Percentiles rank a stretch among this genome's conserved stretches.
phyloP scores from a whole-genome alignment of 495 filamentous ascomycete genomes.

The Podospora pseudoanserina region DNA sequence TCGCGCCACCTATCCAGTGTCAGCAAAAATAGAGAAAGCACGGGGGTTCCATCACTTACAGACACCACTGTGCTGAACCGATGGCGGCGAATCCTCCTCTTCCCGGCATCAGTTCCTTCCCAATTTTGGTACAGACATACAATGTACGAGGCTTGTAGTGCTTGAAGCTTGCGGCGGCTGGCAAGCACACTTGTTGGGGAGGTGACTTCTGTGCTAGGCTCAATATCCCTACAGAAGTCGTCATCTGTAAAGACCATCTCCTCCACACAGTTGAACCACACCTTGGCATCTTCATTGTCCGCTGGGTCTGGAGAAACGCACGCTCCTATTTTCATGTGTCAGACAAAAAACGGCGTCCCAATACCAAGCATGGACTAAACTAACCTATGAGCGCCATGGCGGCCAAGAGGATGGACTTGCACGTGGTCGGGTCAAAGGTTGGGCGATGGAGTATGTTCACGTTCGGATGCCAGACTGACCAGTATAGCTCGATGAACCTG shows the following conservation, averaged over 20 bases:
- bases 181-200: conserved; percentile 9
- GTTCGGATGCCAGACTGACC: conserved; percentile 33
- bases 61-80: conserved; percentile 32
- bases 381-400: conserved; percentile 32
- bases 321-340: conserved; percentile 20
- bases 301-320: conserved; percentile 30
- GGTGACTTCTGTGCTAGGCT: conserved; percentile 16
- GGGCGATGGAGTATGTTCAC: conserved; percentile 30
- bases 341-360: not conserved
- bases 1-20: conserved; percentile 20
- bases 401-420: conserved; percentile 27
- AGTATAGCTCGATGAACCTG: conserved; percentile 33
- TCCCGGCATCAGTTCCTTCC: conserved; percentile 28
- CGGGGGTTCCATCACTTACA: conserved; percentile 9
- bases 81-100: conserved; percentile 30
- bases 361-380: conserved; percentile 8
- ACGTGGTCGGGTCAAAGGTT: conserved; percentile 23
- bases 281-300: conserved; percentile 29
- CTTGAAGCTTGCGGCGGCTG: conserved; percentile 24
- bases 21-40: not conserved
- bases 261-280: conserved; percentile 35
- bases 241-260: conserved; percentile 34
- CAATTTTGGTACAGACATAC: conserved; percentile 33
- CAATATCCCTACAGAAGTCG: conserved; percentile 32
- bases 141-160: conserved; percentile 29